Conservation (phyloP, 179 eudicot genomes). For the Beta macrorhiza region DNA sequence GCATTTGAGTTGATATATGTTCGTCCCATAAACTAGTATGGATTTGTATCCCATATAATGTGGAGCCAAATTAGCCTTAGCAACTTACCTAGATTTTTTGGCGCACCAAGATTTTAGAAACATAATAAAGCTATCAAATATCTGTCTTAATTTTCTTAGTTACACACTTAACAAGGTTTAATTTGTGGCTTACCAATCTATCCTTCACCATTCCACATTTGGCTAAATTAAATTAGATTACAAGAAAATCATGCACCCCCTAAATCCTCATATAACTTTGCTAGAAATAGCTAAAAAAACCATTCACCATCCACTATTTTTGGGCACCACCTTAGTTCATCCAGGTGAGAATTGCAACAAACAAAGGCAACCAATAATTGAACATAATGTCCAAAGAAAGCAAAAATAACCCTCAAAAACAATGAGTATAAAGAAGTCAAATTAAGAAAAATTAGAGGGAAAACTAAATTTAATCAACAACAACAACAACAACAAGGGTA, state of each 20-base stretch:
- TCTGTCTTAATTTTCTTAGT: neutral
- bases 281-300: slow-evolving; percentile 26
- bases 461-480: neutral
- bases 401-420: slow-evolving; percentile 12
- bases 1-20: neutral
- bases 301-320: slow-evolving; percentile 23
- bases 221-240: neutral
- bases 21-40: neutral
- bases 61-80: no score
- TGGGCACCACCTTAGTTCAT: slow-evolving; percentile 17
- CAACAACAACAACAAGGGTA: neutral
- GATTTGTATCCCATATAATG: no score
- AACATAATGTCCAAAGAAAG: slow-evolving; percentile 23
- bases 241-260: neutral
- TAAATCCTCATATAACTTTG: slow-evolving; percentile 6
- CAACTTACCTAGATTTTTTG: neutral
- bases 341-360: neutral
- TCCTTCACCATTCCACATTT: neutral
- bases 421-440: slow-evolving; percentile 11
- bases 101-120: neutral
- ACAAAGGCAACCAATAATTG: slow-evolving; percentile 17
- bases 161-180: neutral
- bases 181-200: no score
- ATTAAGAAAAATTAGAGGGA: neutral
- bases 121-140: neutral